Percentiles rank a stretch among this genome's conserved stretches.
These are phyloP conservation scores for Alternaria arbusti DNA, from an alignment of 2,329 filamentous ascomycete genomes.

Conservation along the genomic window DNA sequence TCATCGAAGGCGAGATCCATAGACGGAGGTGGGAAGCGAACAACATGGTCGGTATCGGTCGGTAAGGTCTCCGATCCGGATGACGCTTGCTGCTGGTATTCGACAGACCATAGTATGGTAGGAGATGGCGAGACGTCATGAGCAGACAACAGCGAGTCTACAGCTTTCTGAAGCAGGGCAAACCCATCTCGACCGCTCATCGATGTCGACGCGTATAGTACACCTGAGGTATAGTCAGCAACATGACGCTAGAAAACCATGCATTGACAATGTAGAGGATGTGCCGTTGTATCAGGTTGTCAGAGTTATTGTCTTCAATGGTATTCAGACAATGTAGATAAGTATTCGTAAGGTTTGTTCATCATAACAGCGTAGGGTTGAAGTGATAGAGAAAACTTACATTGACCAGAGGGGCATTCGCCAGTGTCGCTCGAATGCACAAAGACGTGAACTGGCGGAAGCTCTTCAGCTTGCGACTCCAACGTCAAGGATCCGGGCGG, in stretches of 20 bases:
- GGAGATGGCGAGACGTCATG: constrained; percentile 45
- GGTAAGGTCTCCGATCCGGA: constrained; percentile 27
- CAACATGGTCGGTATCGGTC: constrained; percentile 49
- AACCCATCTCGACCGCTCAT: constrained; percentile 44
- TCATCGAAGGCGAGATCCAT: constrained; percentile 79
- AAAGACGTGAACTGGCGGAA: constrained; percentile 64
- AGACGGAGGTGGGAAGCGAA: constrained; percentile 65
- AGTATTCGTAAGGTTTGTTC: constrained; percentile 83
- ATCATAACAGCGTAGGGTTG: constrained; percentile 69
- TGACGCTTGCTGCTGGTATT: constrained; percentile 56
- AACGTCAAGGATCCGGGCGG: constrained; percentile 63
- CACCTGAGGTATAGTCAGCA: constrained; percentile 57
- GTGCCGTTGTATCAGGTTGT: constrained; percentile 76
- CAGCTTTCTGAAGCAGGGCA: constrained; percentile 48
- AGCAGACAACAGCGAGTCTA: constrained; percentile 52
- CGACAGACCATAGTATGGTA: constrained; percentile 58
- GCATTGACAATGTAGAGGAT: constrained; percentile 1
- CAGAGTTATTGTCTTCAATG: constrained; percentile 86
- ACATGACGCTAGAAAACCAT: constrained; percentile 10
- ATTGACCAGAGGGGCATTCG: constrained; percentile 86
- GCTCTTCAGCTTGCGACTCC: constrained; percentile 22
- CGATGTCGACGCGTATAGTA: constrained; percentile 63
- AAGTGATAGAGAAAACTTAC: constrained; percentile 67
- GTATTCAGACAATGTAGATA: constrained; percentile 99
- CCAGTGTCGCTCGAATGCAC: constrained; percentile 89